Evolutionary conservation across 768 basidiomycete species (phyloP), one percentile per base, ranked within the genome.

Genomic region (Boletus patriciae): DNA sequence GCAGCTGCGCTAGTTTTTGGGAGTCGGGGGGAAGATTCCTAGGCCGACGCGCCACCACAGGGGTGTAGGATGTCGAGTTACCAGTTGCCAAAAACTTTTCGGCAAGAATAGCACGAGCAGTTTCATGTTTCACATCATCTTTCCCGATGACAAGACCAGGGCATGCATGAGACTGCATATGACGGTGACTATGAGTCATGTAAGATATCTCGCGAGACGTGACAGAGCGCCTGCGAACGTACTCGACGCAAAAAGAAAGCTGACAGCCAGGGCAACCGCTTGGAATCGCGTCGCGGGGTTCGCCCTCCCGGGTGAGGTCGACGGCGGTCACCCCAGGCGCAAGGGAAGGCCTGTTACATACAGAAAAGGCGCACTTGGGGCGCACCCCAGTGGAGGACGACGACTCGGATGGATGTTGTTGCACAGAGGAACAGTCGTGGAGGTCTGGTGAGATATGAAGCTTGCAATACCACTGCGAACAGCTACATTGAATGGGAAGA

Each of bases 401-500:
- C 6, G 33, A 36, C n/a, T 48, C 33, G 8, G 40, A n/a, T 29
- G 48, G 31, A 13, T 13, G 51, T 9, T 45, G 57, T 25, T 52
- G 60, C 15, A 41, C 12, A 12, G 59, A 59, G 7, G 74, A 54
- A 67, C 91, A 94, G 19, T 72, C 58, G 65, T 94, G 91, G n/a
- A 68, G 64, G 37, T 85, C 83, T 9, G 82, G 80, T 15, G 74
- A 63, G 54, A 84, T 78, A 67, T 94, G 91, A 37, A 80, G 69
- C 12, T 76, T 76, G 74, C 91, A 94, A 70, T 83, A 92, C 55
- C 76, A 69, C 36, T 67, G 68, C 44, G 76, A 65, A 73, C 92
- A 93, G 29, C 64, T 63, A 66, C 92, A 94, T 48, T 72, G 70
- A 56, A 90, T 84, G n/a, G 92, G 92, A 0, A 94, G 78, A 58